phyloP scores from a whole-genome alignment of 2,329 filamentous ascomycete genomes.

The Colletotrichum sublineola region DNA sequence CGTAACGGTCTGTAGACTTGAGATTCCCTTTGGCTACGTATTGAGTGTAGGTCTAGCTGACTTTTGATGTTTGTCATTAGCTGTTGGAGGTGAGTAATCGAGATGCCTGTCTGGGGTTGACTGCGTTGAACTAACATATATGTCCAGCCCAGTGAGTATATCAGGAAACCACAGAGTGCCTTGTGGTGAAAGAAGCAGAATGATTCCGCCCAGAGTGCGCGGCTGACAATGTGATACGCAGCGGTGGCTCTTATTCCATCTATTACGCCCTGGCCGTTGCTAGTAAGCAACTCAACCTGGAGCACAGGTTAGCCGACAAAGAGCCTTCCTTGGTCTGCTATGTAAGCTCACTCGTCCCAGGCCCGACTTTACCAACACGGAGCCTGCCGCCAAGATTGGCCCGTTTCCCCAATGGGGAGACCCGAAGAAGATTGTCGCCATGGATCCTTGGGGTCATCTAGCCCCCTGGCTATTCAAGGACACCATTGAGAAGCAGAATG shows the following conservation, averaged over 20 bases:
- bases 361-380: slow-evolving; percentile 79
- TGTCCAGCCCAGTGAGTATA: slow-evolving; percentile 53
- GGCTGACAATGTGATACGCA: slow-evolving; percentile 39
- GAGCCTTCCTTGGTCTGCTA: neutral
- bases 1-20: slow-evolving; percentile 76
- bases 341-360: slow-evolving; percentile 47
- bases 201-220: too few relatives aligned
- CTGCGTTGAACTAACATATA: slow-evolving; percentile 45
- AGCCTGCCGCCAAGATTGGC: slow-evolving; percentile 90
- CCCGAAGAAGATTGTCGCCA: slow-evolving; percentile 93
- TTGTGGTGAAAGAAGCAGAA: neutral
- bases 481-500: slow-evolving; percentile 79
- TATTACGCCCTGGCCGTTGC: slow-evolving; percentile 95
- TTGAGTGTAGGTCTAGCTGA: slow-evolving; percentile 41
- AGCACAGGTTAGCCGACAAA: slow-evolving; percentile 71
- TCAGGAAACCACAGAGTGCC: neutral
- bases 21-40: slow-evolving; percentile 21
- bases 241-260: slow-evolving; percentile 92
- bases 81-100: slow-evolving; percentile 67
- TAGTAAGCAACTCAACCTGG: slow-evolving; percentile 85
- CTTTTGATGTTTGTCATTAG: slow-evolving; percentile 49
- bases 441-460: slow-evolving; percentile 95
- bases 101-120: slow-evolving; percentile 2
- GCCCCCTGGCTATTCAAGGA: slow-evolving; percentile 87
- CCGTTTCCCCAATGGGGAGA: slow-evolving; percentile 92